Conservation (phyloP, 1,284 basidiomycete species). For the Leccinum idahoense region DNA sequence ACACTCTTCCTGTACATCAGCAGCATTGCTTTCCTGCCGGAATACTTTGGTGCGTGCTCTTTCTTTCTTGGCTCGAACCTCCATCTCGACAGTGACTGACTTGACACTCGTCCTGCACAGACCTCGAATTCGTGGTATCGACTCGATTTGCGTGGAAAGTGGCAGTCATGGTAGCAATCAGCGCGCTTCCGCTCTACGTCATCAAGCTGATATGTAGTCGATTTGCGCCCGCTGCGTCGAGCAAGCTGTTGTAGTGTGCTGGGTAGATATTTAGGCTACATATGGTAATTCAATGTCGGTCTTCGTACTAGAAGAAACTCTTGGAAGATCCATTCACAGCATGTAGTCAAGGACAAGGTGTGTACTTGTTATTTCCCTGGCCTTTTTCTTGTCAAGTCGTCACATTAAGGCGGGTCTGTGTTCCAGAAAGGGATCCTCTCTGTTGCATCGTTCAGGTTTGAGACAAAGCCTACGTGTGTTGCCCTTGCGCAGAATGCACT, state of each 20-base stretch:
- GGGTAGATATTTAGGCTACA: background rate
- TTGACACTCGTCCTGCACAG: conserved; percentile 37
- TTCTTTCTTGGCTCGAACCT: background rate
- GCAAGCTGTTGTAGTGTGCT: conserved; percentile 66
- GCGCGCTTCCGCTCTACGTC: conserved; percentile 86
- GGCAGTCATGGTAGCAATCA: conserved; percentile 89
- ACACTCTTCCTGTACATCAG: conserved; percentile 88
- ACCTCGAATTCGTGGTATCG: conserved; percentile 89
- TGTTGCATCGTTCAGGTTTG: too few species aligned
- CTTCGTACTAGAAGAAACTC: too few species aligned
- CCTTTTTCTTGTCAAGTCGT: background rate
- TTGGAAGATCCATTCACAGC: too few species aligned
- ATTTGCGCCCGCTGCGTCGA: conserved; percentile 90
- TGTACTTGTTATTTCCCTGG: too few species aligned
- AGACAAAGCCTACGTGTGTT: too few species aligned
- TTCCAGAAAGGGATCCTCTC: too few species aligned
- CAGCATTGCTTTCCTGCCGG: conserved; percentile 91
- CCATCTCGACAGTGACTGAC: background rate
- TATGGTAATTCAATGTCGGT: too few species aligned
- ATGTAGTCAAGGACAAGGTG: too few species aligned
- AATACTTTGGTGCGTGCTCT: conserved; percentile 82
- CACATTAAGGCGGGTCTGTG: too few species aligned
- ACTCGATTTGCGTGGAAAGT: conserved; percentile 93
- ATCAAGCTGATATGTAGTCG: conserved; percentile 85
- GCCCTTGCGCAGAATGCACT: too few species aligned